phyloP scores from a whole-genome alignment of 2,329 filamentous ascomycete species.

The Aspergillus sp. region DNA sequence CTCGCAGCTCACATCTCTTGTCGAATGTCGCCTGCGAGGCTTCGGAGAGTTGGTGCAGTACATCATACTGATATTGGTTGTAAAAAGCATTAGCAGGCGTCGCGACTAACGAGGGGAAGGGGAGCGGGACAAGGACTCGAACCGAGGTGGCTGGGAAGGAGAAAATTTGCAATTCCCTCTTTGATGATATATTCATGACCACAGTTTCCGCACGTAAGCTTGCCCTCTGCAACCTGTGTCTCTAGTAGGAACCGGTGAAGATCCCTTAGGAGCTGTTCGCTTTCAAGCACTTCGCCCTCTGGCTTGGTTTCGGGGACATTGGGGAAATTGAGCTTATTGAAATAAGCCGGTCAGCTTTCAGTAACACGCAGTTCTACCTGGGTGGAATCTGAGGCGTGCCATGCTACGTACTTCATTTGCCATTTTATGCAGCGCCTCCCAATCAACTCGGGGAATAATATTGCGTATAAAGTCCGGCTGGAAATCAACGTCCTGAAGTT shows the following conservation, averaged over 20 bases:
- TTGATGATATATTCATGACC: constrained; percentile 92
- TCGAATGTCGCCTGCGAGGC: background rate
- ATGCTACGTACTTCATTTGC: constrained; percentile 59
- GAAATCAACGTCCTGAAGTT: constrained; percentile 76
- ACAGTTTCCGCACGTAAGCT: constrained; percentile 85
- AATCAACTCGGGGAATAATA: constrained; percentile 83
- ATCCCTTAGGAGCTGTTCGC: constrained; percentile 72
- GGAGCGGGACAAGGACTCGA: constrained; percentile 8
- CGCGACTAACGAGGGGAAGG: background rate
- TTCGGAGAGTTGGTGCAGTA: background rate
- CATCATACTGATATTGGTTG: background rate
- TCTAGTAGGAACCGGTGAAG: constrained; percentile 81
- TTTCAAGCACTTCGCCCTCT: constrained; percentile 59
- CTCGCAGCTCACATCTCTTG: background rate
- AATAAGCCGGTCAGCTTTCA: background rate
- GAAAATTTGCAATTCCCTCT: constrained; percentile 94
- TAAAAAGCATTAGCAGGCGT: background rate
- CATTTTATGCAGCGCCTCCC: constrained; percentile 74
- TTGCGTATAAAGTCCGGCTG: constrained; percentile 81
- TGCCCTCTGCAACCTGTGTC: constrained; percentile 86
- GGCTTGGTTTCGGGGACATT: constrained; percentile 66
- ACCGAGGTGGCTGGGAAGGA: constrained; percentile 86
- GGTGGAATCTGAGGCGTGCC: background rate
- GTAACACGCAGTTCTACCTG: background rate
- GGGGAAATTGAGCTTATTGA: constrained; percentile 73